phyloP scores from a whole-genome alignment of 208 protist genomes.

The Strigomonas culicis region DNA sequence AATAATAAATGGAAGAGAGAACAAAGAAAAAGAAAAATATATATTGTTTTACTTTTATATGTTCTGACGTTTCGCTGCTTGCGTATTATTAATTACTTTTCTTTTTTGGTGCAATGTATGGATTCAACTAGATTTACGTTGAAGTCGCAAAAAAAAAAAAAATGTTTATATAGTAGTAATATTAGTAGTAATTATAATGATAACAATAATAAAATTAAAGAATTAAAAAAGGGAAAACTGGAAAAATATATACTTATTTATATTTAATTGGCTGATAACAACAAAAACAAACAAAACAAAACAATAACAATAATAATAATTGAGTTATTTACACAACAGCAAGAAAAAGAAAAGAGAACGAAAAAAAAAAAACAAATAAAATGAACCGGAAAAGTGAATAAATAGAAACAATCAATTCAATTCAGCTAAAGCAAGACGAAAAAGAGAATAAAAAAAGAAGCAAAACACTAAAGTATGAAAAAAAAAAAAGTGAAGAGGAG shows the following conservation, averaged over 20 bases:
- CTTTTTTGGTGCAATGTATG: neutral
- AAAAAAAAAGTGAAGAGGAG: neutral
- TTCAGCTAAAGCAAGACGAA: neutral
- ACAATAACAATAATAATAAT: constrained; percentile 1
- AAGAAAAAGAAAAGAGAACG: neutral
- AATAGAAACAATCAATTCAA: neutral
- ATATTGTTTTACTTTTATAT: constrained; percentile 2
- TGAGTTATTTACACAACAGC: neutral
- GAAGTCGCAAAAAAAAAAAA: neutral
- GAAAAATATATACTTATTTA: too few species aligned
- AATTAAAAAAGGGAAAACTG: too few species aligned
- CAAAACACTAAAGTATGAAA: neutral
- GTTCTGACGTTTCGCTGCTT: too few species aligned
- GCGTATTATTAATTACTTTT: neutral
- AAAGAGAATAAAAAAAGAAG: neutral
- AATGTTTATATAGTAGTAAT: neutral
- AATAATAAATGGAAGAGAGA: too few species aligned
- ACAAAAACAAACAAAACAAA: constrained; percentile 3
- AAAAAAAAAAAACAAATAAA: neutral
- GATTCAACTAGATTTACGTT: too few species aligned
- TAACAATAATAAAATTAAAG: too few species aligned
- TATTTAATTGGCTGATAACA: too few species aligned
- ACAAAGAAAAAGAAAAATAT: neutral
- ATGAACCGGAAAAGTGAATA: neutral
- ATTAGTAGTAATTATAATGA: too few species aligned